Evolutionary conservation across 2,329 filamentous ascomycete species (phyloP), one percentile per base, ranked within the genome.

Genomic region (Xylariaceae sp.): DNA sequence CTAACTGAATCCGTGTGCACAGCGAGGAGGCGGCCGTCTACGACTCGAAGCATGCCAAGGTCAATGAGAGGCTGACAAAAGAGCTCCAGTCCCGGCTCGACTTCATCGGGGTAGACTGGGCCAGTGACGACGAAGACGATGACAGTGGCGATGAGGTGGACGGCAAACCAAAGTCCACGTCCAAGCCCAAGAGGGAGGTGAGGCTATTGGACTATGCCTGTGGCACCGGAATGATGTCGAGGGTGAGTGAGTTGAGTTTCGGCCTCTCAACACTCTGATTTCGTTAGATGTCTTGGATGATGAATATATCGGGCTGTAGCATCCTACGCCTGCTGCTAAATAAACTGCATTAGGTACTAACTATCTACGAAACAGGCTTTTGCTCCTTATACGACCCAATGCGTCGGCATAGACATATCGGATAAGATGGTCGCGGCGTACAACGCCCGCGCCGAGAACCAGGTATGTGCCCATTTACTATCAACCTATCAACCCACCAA

Each of bases 201-300:
- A 80, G 81, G 44, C 73, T 91, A 19, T 76, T 92, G 1, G 89
- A 93, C 69, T 93, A 92, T 71, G 89, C 89, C 16, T 92, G 89
- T 67, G 89, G 89, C 7, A 87, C 87, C 5, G 88, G 88, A 2
- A 72, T 84, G 52, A 77, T 90, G 60, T 88, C 87, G 12, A 79
- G 81, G 70, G 87, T 89, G 68, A 63, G 79, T 73, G 19, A 4
- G 6, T 29, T 6, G 26, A 29, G 26, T 29, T n/a, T n/a, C 26
- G 10, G 10, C 26, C 26, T 6, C 26, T 29, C 26, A 29, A n/a
- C n/a, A n/a, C n/a, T n/a, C n/a, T n/a, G n/a, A n/a, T n/a, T n/a
- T n/a, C n/a, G n/a, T n/a, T n/a, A n/a, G n/a, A n/a, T n/a, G n/a
- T n/a, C n/a, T n/a, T n/a, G n/a, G n/a, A n/a, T n/a, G n/a, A n/a